A percentile compares a stretch with the other conserved stretches of the same genome.
Conservation (phyloP, 2,329 filamentous ascomycete species). For the Ophiostoma australiae region DNA sequence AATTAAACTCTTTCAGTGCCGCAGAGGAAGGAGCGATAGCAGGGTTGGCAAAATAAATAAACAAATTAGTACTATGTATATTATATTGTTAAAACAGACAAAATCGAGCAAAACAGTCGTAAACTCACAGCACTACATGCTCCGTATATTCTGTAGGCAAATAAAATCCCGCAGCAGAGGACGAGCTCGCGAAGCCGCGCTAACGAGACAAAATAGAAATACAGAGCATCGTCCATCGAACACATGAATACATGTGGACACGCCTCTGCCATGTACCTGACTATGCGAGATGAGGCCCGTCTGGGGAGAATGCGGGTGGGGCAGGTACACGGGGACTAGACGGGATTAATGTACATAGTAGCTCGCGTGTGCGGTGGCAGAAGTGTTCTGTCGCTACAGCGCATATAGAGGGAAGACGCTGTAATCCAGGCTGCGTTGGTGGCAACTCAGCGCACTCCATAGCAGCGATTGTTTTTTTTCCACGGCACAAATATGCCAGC, state of each 20-base stretch:
- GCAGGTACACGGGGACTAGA: constrained; percentile 31
- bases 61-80: no score
- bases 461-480: neutral
- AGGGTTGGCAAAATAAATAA: constrained; percentile 1
- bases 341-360: constrained; percentile 31
- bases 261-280: constrained; percentile 31
- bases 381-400: no score
- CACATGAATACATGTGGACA: neutral
- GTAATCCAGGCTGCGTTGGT: neutral
- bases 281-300: constrained; percentile 28
- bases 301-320: constrained; percentile 28
- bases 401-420: neutral
- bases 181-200: no score
- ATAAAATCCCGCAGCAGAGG: neutral
- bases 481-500: neutral
- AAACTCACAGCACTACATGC: neutral
- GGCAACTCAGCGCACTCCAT: no score
- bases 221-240: no score
- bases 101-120: neutral
- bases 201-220: neutral
- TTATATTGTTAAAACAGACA: neutral
- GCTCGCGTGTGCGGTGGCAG: constrained; percentile 24
- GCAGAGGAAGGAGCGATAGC: neutral
- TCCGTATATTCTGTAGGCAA: neutral
- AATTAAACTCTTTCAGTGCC: neutral